Evolutionary conservation across 148 eudicot genomes (phyloP).

Genomic region (Chenopodium quinoa): DNA sequence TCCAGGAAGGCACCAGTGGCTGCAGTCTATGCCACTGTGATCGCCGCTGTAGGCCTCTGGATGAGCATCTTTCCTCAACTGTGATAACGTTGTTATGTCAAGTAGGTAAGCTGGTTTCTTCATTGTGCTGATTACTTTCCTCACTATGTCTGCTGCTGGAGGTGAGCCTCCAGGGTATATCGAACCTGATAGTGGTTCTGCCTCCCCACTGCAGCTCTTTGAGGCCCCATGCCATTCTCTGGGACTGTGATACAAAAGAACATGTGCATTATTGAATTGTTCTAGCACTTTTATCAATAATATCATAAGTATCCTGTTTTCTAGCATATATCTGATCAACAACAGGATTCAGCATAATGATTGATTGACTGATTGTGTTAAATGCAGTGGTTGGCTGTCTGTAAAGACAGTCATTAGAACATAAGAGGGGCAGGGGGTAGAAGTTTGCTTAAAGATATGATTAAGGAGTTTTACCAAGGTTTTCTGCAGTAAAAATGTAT

Average conservation of each 20-base stretch:
- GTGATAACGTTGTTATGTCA: conserved; percentile 68
- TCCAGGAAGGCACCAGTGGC: conserved; percentile 88
- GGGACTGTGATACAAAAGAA: conserved; percentile 40
- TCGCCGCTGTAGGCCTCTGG: conserved; percentile 59
- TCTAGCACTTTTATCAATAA: conserved; percentile 1
- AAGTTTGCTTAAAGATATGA: background rate
- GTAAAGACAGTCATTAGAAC: background rate
- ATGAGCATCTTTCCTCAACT: conserved; percentile 74
- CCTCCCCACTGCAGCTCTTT: conserved; percentile 55
- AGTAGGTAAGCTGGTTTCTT: conserved; percentile 56
- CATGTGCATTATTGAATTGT: background rate
- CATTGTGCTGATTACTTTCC: conserved; percentile 40
- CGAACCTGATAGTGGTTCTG: conserved; percentile 59
- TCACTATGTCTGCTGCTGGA: conserved; percentile 42
- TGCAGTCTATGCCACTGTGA: conserved; percentile 57
- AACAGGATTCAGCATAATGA: background rate
- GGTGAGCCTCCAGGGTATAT: conserved; percentile 70
- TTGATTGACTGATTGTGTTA: background rate
- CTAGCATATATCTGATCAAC: background rate
- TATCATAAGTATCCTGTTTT: background rate
- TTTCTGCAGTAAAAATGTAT: background rate
- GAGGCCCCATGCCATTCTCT: conserved; percentile 53
- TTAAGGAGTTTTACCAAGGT: background rate
- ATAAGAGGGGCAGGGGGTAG: background rate
- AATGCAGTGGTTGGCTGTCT: background rate